Percentiles rank a stretch among this genome's conserved stretches.
Conservation (phyloP, 768 basidiomycete genomes). For the Lentinus brumalis region DNA sequence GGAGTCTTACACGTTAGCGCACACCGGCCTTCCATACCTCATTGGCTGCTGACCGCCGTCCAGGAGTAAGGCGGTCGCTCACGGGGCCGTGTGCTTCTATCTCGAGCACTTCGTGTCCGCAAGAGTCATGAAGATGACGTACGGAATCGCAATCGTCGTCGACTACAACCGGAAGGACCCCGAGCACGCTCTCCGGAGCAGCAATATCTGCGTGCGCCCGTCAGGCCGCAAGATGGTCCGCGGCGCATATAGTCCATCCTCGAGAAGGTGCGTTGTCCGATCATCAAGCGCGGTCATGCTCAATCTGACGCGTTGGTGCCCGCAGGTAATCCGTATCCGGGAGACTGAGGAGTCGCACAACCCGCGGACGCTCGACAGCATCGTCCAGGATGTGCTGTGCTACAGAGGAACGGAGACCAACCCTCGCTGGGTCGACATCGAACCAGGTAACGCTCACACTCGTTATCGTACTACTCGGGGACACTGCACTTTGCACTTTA, state of each 20-base stretch:
- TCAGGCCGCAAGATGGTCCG: constrained; percentile 16
- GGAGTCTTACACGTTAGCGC: constrained; percentile 71
- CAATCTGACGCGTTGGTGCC: too few relatives aligned
- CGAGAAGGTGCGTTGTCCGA: constrained; percentile 7
- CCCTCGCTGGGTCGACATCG: constrained; percentile 37
- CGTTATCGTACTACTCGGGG: neutral
- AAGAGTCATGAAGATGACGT: constrained; percentile 50
- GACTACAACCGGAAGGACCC: constrained; percentile 36
- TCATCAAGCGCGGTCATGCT: too few relatives aligned
- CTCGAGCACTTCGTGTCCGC: constrained; percentile 51
- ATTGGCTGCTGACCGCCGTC: too few relatives aligned
- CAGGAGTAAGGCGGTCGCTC: constrained; percentile 54
- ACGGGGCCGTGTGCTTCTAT: constrained; percentile 46
- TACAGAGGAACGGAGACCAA: constrained; percentile 32
- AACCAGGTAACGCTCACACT: constrained; percentile 29
- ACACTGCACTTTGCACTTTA: constrained; percentile 4
- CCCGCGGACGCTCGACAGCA: constrained; percentile 15
- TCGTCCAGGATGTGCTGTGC: constrained; percentile 30
- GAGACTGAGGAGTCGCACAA: constrained; percentile 2
- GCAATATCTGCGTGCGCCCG: constrained; percentile 37
- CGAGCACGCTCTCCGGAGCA: constrained; percentile 44
- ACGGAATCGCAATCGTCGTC: constrained; percentile 44
- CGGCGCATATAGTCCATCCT: constrained; percentile 16
- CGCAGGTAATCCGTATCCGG: constrained; percentile 1
- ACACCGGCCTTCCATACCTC: neutral